phyloP scores from a whole-genome alignment of 176 grass and related monocot genomes.

The Melocanna baccifera region DNA sequence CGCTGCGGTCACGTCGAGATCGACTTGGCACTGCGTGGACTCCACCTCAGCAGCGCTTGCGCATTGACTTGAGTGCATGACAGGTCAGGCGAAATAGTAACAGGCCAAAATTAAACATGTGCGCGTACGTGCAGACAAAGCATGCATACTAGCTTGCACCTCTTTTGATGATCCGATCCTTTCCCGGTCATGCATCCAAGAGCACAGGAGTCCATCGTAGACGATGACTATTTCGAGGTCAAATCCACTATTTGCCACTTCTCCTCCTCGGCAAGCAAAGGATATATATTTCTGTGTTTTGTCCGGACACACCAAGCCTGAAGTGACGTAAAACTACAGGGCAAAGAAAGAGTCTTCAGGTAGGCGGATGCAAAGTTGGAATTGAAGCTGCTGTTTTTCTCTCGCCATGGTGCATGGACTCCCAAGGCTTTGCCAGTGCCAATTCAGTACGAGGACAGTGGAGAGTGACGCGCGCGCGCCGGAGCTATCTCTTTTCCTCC shows the following conservation, averaged over 20 bases:
- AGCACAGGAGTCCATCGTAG: not conserved
- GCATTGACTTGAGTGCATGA: not conserved
- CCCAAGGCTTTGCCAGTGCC: conserved; percentile 35
- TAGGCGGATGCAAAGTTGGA: not conserved
- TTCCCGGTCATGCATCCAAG: conserved; percentile 21
- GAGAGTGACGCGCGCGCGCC: conserved; percentile 36
- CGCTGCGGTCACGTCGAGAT: not conserved
- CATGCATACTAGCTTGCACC: not conserved
- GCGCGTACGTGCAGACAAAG: not conserved
- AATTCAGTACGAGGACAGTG: conserved; percentile 53
- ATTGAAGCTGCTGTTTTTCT: not conserved
- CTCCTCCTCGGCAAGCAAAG: conserved; percentile 45
- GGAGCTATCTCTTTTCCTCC: not conserved
- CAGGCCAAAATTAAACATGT: not conserved
- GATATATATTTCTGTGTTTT: not conserved
- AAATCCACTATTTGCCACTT: conserved; percentile 10
- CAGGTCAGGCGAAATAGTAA: not conserved
- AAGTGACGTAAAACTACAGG: not conserved
- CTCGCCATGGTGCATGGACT: conserved; percentile 14
- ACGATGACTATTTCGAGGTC: not conserved
- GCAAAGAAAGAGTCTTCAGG: not conserved
- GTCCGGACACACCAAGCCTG: not conserved
- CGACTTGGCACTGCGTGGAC: not conserved
- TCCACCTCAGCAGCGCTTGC: not conserved
- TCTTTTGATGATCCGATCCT: not conserved